Base-by-base conservation (phyloP, 1,284 basidiomycete species). In the Peniophora sp. region DNA sequence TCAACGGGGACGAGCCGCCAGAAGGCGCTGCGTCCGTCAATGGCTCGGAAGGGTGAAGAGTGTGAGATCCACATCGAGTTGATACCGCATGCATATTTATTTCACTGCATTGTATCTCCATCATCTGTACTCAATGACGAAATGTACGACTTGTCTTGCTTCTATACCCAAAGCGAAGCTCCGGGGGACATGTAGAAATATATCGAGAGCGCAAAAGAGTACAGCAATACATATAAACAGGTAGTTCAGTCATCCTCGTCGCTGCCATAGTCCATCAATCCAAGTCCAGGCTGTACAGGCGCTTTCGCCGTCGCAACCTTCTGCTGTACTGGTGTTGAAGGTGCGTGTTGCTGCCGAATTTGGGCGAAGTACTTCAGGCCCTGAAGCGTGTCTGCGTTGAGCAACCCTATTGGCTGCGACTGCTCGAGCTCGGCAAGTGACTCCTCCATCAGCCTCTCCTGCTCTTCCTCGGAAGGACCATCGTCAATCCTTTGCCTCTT, bases 321-420 rank as follows among this genome's bases (percentile, higher is more conserved):
- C 37, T 41, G 37, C 15, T n/a, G 37, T 32, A 32, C 27, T 17
- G 37, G 37, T 17, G 37, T 5, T 15, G 37, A n/a, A 3, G 68
- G 49, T 22, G 59, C 54, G 55, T 78, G 75, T 52, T 78, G 73
- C 64, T 79, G 77, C 54, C 84, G 76, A 56, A 92, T 84, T 65
- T 92, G 83, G 5, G 88, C 81, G 61, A 94, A 92, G 62, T 92
- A 93, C 63, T 83, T 87, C 51, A 96, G 71, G 50, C 92, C 88
- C 58, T 94, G 89, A 24, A 95, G 63, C 3, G 92, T 86, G 59
- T 94, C 91, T 3, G 80, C 74, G 52, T 73, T 89, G 27, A 96
- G 71, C 24, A 95, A 66, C 0, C 89, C 85, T 42, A 57, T 64
- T 2, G 75, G 60, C 46, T 68, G 60, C 17, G 64, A 62, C 5